phyloP scores from a whole-genome alignment of 225 moss, liverwort and hornwort species.

The Bryoerythrophyllum caledonicum region DNA sequence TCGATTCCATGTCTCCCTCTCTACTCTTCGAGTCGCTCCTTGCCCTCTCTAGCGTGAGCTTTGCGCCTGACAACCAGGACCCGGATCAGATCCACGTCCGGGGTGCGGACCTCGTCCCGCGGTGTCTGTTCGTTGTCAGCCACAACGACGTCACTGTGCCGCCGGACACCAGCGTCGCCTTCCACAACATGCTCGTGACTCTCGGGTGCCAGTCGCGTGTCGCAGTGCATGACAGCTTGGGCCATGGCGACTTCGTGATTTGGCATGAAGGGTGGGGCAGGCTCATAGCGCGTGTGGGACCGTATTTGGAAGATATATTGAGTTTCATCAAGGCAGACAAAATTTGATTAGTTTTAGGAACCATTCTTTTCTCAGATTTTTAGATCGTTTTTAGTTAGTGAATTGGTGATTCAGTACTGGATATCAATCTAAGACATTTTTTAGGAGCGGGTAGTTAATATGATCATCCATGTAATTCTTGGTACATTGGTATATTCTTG shows the following conservation, averaged over 20 bases:
- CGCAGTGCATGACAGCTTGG: constrained; percentile 37
- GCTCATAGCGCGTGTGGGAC: constrained; percentile 47
- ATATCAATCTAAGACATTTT: constrained; percentile 5
- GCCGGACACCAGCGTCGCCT: constrained; percentile 52
- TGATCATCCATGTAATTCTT: not conserved
- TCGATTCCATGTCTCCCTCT: constrained; percentile 80
- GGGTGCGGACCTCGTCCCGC: constrained; percentile 41
- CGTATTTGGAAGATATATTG: constrained; percentile 40
- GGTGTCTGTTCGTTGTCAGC: constrained; percentile 61
- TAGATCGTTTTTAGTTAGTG: not conserved
- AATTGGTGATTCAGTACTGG: not conserved
- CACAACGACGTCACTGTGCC: constrained; percentile 59
- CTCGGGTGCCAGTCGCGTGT: constrained; percentile 61
- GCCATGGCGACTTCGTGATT: constrained; percentile 70
- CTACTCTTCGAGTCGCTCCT: constrained; percentile 68
- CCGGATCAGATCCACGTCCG: constrained; percentile 13
- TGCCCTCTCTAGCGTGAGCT: constrained; percentile 28
- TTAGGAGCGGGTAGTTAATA: not conserved
- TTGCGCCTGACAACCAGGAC: not conserved
- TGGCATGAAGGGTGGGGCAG: constrained; percentile 65
- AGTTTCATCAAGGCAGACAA: constrained; percentile 28
- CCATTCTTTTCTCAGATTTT: constrained; percentile 1
- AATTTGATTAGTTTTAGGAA: not conserved
- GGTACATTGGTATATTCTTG: not conserved
- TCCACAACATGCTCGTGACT: constrained; percentile 50